Evolutionary conservation across 352 stramenopile species (phyloP).

Genomic region (Globisporangium paddicum): DNA sequence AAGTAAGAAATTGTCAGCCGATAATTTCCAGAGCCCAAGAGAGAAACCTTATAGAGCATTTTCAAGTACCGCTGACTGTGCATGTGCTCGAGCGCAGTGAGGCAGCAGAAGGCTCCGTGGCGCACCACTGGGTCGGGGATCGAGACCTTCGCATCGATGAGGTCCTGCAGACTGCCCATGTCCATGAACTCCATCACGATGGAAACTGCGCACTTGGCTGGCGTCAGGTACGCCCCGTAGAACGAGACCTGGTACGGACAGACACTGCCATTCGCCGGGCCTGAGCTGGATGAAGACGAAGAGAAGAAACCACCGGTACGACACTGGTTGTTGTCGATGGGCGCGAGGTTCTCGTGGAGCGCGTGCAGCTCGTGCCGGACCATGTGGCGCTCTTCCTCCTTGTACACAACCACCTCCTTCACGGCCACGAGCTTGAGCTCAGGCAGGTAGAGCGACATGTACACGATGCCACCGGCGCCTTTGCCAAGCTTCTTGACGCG

Average conservation of each 20-base stretch:
- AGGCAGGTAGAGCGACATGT: conserved; percentile 80
- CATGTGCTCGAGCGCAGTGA: conserved; percentile 83
- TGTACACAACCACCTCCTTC: conserved; percentile 82
- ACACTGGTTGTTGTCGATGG: conserved; percentile 29
- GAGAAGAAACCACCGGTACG: neutral
- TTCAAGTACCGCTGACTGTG: conserved; percentile 55
- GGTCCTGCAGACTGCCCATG: conserved; percentile 81
- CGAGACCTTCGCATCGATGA: conserved; percentile 41
- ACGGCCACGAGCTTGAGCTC: conserved; percentile 81
- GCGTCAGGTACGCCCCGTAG: conserved; percentile 83
- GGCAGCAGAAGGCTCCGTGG: conserved; percentile 77
- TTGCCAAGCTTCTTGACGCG: conserved; percentile 67
- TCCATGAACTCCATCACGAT: conserved; percentile 94
- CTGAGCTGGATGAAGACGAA: conserved; percentile 3
- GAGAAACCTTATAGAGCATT: neutral
- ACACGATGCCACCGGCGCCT: conserved; percentile 82
- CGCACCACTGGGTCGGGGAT: conserved; percentile 57
- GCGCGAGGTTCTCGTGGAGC: conserved; percentile 77
- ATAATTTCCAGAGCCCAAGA: neutral
- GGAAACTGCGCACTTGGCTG: conserved; percentile 63
- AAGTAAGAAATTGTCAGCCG: neutral
- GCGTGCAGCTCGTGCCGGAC: conserved; percentile 86
- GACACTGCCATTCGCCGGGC: neutral
- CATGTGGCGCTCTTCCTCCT: conserved; percentile 76
- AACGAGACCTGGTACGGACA: conserved; percentile 88